phyloP scores from a whole-genome alignment of 1,284 basidiomycete species.

The Wallemia ichthyophaga region DNA sequence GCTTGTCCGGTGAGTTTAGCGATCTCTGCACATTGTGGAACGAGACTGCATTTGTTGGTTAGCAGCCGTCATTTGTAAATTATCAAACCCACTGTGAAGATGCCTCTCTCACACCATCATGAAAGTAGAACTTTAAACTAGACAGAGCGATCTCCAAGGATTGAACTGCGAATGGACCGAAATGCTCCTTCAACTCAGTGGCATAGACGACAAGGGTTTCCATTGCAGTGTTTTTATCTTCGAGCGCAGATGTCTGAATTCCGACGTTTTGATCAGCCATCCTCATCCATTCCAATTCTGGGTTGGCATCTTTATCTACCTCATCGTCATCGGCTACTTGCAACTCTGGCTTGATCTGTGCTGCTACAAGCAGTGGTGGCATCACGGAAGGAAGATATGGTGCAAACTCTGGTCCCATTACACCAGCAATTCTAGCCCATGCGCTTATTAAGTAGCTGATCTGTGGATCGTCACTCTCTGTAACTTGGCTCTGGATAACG shows the following conservation, averaged over 20 bases:
- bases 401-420: constrained; percentile 46
- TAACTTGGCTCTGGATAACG: constrained; percentile 35
- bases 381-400: constrained; percentile 54
- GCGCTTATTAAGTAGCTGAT: constrained; percentile 32
- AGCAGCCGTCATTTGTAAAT: too few relatives aligned
- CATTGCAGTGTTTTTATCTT: constrained; percentile 56
- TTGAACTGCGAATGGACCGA: constrained; percentile 39
- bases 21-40: constrained; percentile 36
- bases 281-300: constrained; percentile 20
- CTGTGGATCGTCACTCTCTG: constrained; percentile 10
- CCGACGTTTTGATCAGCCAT: constrained; percentile 45
- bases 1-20: constrained; percentile 37
- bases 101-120: constrained; percentile 52
- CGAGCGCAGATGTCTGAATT: constrained; percentile 43
- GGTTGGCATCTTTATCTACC: not conserved
- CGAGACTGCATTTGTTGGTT: too few relatives aligned
- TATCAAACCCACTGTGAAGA: constrained; percentile 38
- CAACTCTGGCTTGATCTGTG: constrained; percentile 45
- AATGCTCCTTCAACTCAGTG: constrained; percentile 31
- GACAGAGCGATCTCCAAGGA: constrained; percentile 39
- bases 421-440: constrained; percentile 54
- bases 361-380: constrained; percentile 39
- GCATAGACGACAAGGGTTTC: constrained; percentile 52
- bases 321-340: constrained; percentile 22
- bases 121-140: constrained; percentile 38